Evolutionary conservation across 805 yeast genomes (phyloP), one percentile per base, ranked within the genome.

Genomic region (Candida caryicola): DNA sequence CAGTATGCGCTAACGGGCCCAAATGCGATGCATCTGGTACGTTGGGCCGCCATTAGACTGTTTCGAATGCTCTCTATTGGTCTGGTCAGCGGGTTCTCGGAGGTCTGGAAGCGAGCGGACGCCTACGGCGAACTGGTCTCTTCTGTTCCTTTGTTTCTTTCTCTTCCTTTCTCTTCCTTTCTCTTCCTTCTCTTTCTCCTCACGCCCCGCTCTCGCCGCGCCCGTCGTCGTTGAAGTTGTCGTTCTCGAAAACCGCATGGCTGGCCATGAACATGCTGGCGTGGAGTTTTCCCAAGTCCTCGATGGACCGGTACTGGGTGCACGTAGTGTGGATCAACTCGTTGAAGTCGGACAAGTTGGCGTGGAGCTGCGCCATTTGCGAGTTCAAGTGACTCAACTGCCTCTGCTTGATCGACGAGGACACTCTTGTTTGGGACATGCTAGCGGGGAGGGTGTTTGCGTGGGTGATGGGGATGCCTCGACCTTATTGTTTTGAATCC

Each of bases 341-440:
- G 46, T 77, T 76, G 50, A 80, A 66, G 39, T 77, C 82, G 6
- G 66, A 50, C 12, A 79, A 45, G 44, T 79, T 79, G 5, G 81
- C 74, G 44, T 77, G 79, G n/a, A 79, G 58, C 45, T 74, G 72
- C 0, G 76, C 74, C n/a, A 76, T 54, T 47, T 76, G 79, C 19
- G 77, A 65, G 40, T 72, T 74, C 19, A 76, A 57, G 46, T 73
- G 77, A 25, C 77, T 62, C 39, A 77, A 50, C 46, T 77, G 81
- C 5, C 79, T 62, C 36, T 69, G 64, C 32, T 65, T 43, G 15
- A 39, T 34, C 5, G 41, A 43, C 6, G 49, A 40, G 6, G 43
- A 26, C 36, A 43, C 35, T 35, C 38, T 27, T 35, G 25, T 12
- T 35, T 18, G 23, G 25, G 25, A 10, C 7, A 23, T 23, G 10